Base-by-base conservation (phyloP, 441 rosid genomes). In the Pelargonium citronellum region DNA sequence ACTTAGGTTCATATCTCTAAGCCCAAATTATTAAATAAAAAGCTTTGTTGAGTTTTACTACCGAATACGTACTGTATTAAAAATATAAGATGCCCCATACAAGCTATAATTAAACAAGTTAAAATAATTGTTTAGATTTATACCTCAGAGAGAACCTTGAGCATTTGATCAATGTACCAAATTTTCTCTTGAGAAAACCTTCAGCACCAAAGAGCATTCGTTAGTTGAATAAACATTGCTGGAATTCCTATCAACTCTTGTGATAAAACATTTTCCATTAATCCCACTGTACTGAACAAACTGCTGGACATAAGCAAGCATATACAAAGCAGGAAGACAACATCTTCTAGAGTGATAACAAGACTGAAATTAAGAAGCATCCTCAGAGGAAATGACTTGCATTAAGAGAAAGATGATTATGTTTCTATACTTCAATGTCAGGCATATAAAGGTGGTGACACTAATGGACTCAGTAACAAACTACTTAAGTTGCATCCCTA, bases 131-230 rank as follows among this genome's bases (percentile, higher is more conserved):
- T 69, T 76, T 65, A 60, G 68, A 76, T 43, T 75, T 73, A 75
- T 91, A 92, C 99, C 99, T 92, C 91, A 7, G 93, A 84, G 65
- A 95, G 91, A 86, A 92, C 97, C 91, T 88, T 95, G 83, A 95
- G 91, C 98, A 95, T 95, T 88, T 92, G 98, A 85, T 92, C 96
- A 74, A 92, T 87, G 84, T 95, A 91, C 99, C 99, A 95, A 37
- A 84, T 84, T 81, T 95, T 95, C 76, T 95, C 97, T 0, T 93
- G 91, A 71, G 99, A 88, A 87, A 89, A 95, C 95, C 99, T 95
- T 71, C 75, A 79, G 64, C 46, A 75, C 66, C 69, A 78, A 75
- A 85, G 51, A 51, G 73, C 67, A 41, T 71, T 67, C 71, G 70
- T 71, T 70, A 79, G 76, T 57, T 22, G 67, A 69, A 41, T 30